These are phyloP conservation scores for Penicillium longicatenatum DNA, from an alignment of 495 filamentous ascomycete species.

Conservation along the genomic window DNA sequence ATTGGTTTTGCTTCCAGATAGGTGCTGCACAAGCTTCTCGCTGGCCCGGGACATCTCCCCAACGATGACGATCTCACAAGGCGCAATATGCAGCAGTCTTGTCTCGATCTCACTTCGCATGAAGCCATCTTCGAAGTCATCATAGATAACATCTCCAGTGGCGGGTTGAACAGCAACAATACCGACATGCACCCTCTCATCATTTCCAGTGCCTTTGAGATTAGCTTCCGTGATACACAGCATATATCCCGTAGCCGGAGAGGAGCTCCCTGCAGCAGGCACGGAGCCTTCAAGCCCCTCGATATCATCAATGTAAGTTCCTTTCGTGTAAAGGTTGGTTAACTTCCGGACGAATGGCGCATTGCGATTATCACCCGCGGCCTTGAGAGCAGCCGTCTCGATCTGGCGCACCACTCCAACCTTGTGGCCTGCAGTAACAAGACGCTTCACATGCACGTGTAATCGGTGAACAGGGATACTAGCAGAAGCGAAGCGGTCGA, in stretches of 20 bases:
- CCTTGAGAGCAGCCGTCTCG: constrained; percentile 98
- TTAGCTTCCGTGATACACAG: constrained; percentile 90
- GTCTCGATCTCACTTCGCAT: constrained; percentile 98
- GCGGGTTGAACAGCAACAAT: constrained; percentile 94
- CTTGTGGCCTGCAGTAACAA: constrained; percentile 91
- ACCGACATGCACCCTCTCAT: constrained; percentile 92
- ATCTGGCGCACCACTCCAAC: constrained; percentile 94
- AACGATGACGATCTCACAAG: constrained; percentile 95
- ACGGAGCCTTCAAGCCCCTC: constrained; percentile 69
- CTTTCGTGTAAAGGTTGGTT: constrained; percentile 97
- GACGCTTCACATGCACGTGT: constrained; percentile 91
- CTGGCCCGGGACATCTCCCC: constrained; percentile 91
- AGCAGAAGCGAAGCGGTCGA: constrained; percentile 91
- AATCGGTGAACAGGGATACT: constrained; percentile 93
- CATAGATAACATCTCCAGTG: constrained; percentile 94
- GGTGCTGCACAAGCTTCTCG: constrained; percentile 87
- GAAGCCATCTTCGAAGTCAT: constrained; percentile 96
- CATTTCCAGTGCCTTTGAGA: constrained; percentile 81
- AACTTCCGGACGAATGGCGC: constrained; percentile 89
- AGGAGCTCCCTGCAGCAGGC: constrained; percentile 51
- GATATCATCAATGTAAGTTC: constrained; percentile 94
- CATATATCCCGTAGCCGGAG: constrained; percentile 82
- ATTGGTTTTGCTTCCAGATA: constrained; percentile 86
- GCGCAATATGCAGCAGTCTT: constrained; percentile 87
- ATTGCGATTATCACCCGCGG: constrained; percentile 92